These are phyloP conservation scores for Lactifluus echinatus DNA, from an alignment of 768 basidiomycete genomes.

Conservation along the genomic window DNA sequence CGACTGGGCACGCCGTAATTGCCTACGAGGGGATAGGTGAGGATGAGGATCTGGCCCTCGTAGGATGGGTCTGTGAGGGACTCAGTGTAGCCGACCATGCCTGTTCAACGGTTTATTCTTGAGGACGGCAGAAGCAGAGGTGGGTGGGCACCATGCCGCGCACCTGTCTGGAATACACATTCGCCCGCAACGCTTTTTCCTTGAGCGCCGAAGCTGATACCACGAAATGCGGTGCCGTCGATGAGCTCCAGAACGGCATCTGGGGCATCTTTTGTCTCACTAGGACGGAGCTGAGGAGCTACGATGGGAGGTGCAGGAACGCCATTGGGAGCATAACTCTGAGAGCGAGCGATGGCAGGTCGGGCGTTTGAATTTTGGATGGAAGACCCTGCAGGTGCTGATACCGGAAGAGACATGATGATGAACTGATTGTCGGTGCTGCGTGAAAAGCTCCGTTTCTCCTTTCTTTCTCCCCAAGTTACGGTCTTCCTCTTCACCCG, in stretches of 20 bases:
- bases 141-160: slow-evolving; percentile 24
- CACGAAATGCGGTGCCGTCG: slow-evolving; percentile 82
- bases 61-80: slow-evolving; percentile 98
- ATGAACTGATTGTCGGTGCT: not conserved
- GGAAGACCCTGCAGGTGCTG: not conserved
- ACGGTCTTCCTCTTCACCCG: slow-evolving; percentile 18
- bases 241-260: slow-evolving; percentile 81
- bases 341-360: slow-evolving; percentile 38
- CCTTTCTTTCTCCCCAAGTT: not conserved
- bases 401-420: not conserved
- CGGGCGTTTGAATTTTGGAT: slow-evolving; percentile 23
- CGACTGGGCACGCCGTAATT: slow-evolving; percentile 95
- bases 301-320: slow-evolving; percentile 31
- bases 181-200: slow-evolving; percentile 90
- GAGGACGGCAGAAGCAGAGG: slow-evolving; percentile 2
- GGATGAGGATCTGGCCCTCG: slow-evolving; percentile 92
- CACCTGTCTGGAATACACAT: slow-evolving; percentile 99
- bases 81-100: slow-evolving; percentile 99
- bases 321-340: slow-evolving; percentile 33
- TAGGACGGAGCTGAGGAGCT: slow-evolving; percentile 24
- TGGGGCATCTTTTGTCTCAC: slow-evolving; percentile 18
- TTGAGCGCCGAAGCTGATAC: slow-evolving; percentile 89
- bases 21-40: slow-evolving; percentile 94
- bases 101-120: slow-evolving; percentile 35
- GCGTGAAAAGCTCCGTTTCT: not conserved